Evolutionary conservation across 164 flowering plant genomes (phyloP).

Genomic region (Aristolochia californica): DNA sequence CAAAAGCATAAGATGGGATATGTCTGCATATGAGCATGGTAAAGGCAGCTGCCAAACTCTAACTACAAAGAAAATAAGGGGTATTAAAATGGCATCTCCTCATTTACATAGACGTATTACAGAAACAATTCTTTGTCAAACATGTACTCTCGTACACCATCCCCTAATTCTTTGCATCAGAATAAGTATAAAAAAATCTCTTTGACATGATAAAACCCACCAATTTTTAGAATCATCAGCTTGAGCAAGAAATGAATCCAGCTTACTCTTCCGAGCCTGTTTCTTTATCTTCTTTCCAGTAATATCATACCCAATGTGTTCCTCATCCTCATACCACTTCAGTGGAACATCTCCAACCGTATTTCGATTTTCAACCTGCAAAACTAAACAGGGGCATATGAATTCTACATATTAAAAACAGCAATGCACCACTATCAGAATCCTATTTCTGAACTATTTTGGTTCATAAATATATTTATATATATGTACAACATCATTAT

Average conservation of each 20-base stretch:
- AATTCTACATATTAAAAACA: not conserved
- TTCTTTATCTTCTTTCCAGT: conserved; percentile 83
- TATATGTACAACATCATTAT: too few species aligned
- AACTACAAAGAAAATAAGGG: not conserved
- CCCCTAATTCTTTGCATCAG: too few species aligned
- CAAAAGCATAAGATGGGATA: not conserved
- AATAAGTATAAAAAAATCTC: not conserved
- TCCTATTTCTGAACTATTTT: not conserved
- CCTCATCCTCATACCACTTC: conserved; percentile 81
- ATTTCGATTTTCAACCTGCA: conserved; percentile 71
- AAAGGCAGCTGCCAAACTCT: not conserved
- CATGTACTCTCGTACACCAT: too few species aligned
- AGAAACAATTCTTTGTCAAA: not conserved
- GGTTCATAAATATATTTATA: too few species aligned
- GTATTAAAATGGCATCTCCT: too few species aligned
- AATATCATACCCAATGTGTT: conserved; percentile 87
- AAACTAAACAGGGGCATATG: not conserved
- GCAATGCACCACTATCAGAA: not conserved
- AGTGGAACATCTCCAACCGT: conserved; percentile 88
- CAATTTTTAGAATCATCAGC: conserved; percentile 73
- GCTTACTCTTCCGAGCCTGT: conserved; percentile 60
- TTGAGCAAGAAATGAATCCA: conserved; percentile 54
- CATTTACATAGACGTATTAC: too few species aligned
- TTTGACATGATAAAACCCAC: conserved; percentile 23
- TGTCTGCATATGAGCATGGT: not conserved